phyloP scores from a whole-genome alignment of 345 rosid species.

The Bruguiera parviflora region DNA sequence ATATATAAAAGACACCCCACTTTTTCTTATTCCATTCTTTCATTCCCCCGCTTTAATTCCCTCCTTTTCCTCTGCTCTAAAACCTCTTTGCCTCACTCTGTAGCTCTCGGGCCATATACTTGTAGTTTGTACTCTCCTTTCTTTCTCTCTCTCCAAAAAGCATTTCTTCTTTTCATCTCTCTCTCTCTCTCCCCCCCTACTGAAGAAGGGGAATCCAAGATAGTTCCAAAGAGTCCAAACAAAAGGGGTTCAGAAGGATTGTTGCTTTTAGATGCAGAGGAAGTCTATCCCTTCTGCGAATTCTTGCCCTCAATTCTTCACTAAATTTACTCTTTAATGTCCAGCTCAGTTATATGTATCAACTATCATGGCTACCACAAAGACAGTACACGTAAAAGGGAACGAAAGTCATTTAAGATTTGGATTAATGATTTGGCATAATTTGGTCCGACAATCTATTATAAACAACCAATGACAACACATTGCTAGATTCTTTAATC shows the following conservation, averaged over 20 bases:
- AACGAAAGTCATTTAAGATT: not conserved
- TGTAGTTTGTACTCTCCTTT: too few species aligned
- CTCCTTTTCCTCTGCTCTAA: not conserved
- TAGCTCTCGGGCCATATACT: not conserved
- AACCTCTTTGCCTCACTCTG: conserved; percentile 23
- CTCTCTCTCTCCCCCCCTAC: conserved; percentile 16
- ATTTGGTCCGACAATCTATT: conserved; percentile 28
- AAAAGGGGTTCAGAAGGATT: conserved; percentile 25
- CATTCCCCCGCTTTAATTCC: not conserved
- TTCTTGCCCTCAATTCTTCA: conserved; percentile 2
- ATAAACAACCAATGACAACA: conserved; percentile 29
- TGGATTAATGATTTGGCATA: conserved; percentile 23
- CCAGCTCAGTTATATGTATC: too few species aligned
- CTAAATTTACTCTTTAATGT: not conserved
- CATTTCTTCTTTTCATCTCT: not conserved
- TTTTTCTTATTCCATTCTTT: conserved; percentile 24
- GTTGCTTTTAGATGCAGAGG: conserved; percentile 22
- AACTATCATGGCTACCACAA: conserved; percentile 3
- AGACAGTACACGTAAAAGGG: not conserved
- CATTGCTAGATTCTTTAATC: conserved; percentile 32
- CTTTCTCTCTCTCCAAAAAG: too few species aligned
- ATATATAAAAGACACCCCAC: conserved; percentile 25
- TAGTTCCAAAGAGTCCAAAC: conserved; percentile 34
- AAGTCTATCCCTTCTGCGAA: not conserved
- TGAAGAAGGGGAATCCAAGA: conserved; percentile 39